Evolutionary conservation across 768 basidiomycete species (phyloP).

Genomic region (Boletus pseudo-olivaceus): DNA sequence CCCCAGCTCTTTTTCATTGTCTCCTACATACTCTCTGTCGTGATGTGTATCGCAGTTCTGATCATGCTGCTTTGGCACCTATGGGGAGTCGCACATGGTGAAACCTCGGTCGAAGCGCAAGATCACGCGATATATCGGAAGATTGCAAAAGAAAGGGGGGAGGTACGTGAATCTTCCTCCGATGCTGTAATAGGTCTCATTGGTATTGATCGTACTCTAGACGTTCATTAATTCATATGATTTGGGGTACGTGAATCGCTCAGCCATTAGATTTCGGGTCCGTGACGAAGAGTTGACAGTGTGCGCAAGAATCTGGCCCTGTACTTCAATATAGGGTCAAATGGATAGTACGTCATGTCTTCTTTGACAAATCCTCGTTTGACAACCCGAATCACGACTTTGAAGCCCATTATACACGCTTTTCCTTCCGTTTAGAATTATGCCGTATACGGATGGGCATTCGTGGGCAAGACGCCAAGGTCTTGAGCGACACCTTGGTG

Average conservation of each 20-base stretch:
- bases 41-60: slow-evolving; percentile 71
- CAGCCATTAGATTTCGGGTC: not conserved
- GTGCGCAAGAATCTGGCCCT: slow-evolving; percentile 65
- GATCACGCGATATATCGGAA: slow-evolving; percentile 79
- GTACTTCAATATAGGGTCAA: slow-evolving; percentile 83
- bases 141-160: slow-evolving; percentile 63
- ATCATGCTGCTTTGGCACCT: slow-evolving; percentile 74
- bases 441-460: slow-evolving; percentile 82
- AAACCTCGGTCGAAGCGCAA: slow-evolving; percentile 88
- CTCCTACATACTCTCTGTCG: slow-evolving; percentile 69
- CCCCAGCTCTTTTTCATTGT: slow-evolving; percentile 72
- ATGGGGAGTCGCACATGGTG: slow-evolving; percentile 65
- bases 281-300: slow-evolving; percentile 15
- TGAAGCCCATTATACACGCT: slow-evolving; percentile 72
- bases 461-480: slow-evolving; percentile 73
- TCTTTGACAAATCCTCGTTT: not conserved
- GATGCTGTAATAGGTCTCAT: not conserved
- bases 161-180: slow-evolving; percentile 44
- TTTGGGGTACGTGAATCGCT: slow-evolving; percentile 54
- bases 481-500: slow-evolving; percentile 55
- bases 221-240: slow-evolving; percentile 90
- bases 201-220: slow-evolving; percentile 33
- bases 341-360: slow-evolving; percentile 70
- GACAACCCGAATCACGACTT: not conserved
- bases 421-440: slow-evolving; percentile 74